A percentile compares a stretch with the other conserved stretches of the same genome.
Conservation (phyloP, 345 rosid genomes). For the Jatropha curcas region DNA sequence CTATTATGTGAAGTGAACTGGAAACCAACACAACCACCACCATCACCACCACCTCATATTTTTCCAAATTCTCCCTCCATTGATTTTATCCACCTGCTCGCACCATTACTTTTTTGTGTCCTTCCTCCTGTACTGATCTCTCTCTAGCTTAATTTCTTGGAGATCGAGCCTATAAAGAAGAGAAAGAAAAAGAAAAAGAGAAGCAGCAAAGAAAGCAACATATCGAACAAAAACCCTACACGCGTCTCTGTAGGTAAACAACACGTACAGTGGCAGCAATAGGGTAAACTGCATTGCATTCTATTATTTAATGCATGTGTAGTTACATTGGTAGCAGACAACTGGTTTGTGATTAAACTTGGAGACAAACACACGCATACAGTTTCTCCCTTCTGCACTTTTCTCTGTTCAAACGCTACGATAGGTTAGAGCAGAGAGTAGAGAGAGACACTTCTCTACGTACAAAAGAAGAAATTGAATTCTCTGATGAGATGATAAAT, state of each 20-base stretch:
- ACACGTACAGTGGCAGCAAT: slow-evolving; percentile 10
- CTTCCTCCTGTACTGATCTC: slow-evolving; percentile 4
- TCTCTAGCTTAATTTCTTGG: slow-evolving; percentile 26
- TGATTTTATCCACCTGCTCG: slow-evolving; percentile 23
- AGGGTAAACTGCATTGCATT: no score
- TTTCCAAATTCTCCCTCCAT: slow-evolving; percentile 4
- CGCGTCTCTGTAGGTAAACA: slow-evolving; percentile 10
- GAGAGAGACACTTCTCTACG: slow-evolving; percentile 9
- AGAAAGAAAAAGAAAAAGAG: slow-evolving; percentile 6
- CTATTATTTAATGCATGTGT: no score
- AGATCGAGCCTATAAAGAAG: slow-evolving; percentile 29
- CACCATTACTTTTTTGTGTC: slow-evolving; percentile 8
- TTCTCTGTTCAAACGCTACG: background rate
- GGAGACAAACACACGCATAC: slow-evolving; percentile 11
- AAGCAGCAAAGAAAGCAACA: slow-evolving; percentile 36
- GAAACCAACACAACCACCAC: slow-evolving; percentile 38
- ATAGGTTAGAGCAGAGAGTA: background rate
- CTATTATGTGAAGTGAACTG: slow-evolving; percentile 13
- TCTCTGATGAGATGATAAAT: slow-evolving; percentile 9
- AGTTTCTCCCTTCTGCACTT: slow-evolving; percentile 3
- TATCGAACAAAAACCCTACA: slow-evolving; percentile 9
- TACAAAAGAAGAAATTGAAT: slow-evolving; percentile 22
- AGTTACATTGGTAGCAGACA: background rate
- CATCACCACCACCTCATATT: no score
- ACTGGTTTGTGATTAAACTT: slow-evolving; percentile 12